Conservation (phyloP, 768 basidiomycete species). For the Pulveroboletus sp. region DNA sequence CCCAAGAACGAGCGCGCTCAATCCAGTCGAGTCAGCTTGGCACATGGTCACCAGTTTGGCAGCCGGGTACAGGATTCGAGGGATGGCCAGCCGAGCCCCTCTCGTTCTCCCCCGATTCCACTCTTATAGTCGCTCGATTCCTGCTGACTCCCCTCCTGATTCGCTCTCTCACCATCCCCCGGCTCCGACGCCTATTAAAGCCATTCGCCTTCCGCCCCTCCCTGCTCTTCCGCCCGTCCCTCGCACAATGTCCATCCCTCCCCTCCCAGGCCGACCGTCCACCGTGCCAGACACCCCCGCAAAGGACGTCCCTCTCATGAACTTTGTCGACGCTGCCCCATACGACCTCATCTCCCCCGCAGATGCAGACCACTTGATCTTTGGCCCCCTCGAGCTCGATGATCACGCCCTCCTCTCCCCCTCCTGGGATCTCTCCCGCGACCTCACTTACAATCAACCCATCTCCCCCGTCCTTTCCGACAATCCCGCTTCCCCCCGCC, state of each 20-base stretch:
- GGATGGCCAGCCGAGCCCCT: slow-evolving; percentile 38
- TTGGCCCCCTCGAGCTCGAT: slow-evolving; percentile 33
- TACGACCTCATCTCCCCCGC: slow-evolving; percentile 34
- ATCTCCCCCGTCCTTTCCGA: slow-evolving; percentile 38
- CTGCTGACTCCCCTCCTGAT: slow-evolving; percentile 31
- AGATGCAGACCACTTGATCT: slow-evolving; percentile 33
- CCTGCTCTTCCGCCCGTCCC: slow-evolving; percentile 25
- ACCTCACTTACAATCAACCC: slow-evolving; percentile 36
- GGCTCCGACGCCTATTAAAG: slow-evolving; percentile 39
- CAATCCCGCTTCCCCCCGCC: slow-evolving; percentile 39
- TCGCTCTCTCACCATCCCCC: slow-evolving; percentile 22
- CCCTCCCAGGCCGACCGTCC: slow-evolving; percentile 29
- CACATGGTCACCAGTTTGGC: slow-evolving; percentile 37
- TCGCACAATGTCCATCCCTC: slow-evolving; percentile 39
- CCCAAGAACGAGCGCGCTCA: slow-evolving; percentile 25
- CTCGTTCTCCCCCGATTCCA: slow-evolving; percentile 35
- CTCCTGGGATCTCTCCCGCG: slow-evolving; percentile 26
- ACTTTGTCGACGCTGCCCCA: slow-evolving; percentile 40
- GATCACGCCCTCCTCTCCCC: slow-evolving; percentile 27
- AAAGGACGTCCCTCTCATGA: slow-evolving; percentile 28
- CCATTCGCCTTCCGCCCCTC: slow-evolving; percentile 9
- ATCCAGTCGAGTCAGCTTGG: slow-evolving; percentile 41
- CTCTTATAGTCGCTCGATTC: slow-evolving; percentile 19
- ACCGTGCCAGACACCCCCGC: slow-evolving; percentile 20
- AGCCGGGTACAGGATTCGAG: slow-evolving; percentile 29